phyloP scores from a whole-genome alignment of 1,284 basidiomycete species.

The Lentinus polychrous region DNA sequence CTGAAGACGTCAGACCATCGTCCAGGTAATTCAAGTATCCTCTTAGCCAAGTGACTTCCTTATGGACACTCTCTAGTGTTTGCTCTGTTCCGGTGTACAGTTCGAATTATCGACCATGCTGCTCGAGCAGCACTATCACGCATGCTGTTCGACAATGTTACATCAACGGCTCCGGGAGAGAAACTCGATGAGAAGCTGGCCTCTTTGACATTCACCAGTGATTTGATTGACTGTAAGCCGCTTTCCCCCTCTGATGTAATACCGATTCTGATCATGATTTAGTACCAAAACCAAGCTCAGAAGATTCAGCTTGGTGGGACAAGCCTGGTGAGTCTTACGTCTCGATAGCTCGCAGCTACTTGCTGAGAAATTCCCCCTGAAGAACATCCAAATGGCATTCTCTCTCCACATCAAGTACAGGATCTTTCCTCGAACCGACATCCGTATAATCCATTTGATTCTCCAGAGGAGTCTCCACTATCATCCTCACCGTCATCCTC shows the following conservation, averaged over 20 bases:
- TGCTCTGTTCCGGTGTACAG: slow-evolving; percentile 72
- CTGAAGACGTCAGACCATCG: slow-evolving; percentile 89
- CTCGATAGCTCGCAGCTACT: background rate
- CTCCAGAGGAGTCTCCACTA: slow-evolving; percentile 51
- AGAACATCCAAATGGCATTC: slow-evolving; percentile 63
- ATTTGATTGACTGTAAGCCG: slow-evolving; percentile 35
- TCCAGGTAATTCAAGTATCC: slow-evolving; percentile 48
- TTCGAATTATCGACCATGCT: slow-evolving; percentile 72
- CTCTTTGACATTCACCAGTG: slow-evolving; percentile 28
- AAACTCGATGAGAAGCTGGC: slow-evolving; percentile 69
- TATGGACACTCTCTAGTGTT: slow-evolving; percentile 57
- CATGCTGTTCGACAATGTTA: slow-evolving; percentile 58
- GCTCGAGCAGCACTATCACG: slow-evolving; percentile 70
- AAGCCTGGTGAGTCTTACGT: slow-evolving; percentile 40
- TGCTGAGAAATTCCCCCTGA: slow-evolving; percentile 6
- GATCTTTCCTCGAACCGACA: slow-evolving; percentile 26
- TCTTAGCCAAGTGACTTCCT: background rate
- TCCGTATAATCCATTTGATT: slow-evolving; percentile 63
- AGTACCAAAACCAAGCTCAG: slow-evolving; percentile 78
- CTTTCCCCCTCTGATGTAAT: slow-evolving; percentile 9
- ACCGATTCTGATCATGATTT: slow-evolving; percentile 2
- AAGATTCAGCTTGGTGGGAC: slow-evolving; percentile 74
- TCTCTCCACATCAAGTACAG: slow-evolving; percentile 38
- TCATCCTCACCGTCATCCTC: slow-evolving; percentile 73
- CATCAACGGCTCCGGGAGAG: slow-evolving; percentile 53